Evolutionary conservation across 2,329 filamentous ascomycete genomes (phyloP).

Genomic region (Drechslerella coelobrocha): DNA sequence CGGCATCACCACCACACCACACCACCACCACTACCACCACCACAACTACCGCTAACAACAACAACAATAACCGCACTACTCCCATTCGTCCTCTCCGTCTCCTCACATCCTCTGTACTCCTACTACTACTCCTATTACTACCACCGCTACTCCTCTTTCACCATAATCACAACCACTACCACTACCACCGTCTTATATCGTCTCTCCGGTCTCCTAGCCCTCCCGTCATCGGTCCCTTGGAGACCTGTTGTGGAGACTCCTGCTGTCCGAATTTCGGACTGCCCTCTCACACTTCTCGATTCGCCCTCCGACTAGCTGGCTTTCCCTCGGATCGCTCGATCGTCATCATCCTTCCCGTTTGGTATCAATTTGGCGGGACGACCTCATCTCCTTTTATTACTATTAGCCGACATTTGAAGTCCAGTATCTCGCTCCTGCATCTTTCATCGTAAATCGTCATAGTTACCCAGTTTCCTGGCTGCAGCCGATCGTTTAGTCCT

Average conservation of each 20-base stretch:
- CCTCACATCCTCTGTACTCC: too few species aligned
- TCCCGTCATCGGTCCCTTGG: neutral
- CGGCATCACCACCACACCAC: slow-evolving; percentile 20
- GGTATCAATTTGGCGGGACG: slow-evolving; percentile 6
- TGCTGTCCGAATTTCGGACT: too few species aligned
- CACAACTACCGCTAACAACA: slow-evolving; percentile 7
- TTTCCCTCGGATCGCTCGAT: slow-evolving; percentile 11
- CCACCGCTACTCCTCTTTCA: neutral
- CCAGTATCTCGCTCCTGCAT: slow-evolving; percentile 18
- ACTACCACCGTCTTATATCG: slow-evolving; percentile 4
- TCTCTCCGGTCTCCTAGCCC: neutral
- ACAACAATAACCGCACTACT: too few species aligned
- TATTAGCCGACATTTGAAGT: slow-evolving; percentile 19
- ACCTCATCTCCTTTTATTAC: slow-evolving; percentile 1
- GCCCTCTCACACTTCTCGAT: too few species aligned
- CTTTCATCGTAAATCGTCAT: slow-evolving; percentile 25
- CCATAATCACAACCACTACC: neutral
- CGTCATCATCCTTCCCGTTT: slow-evolving; percentile 21
- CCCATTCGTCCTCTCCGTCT: too few species aligned
- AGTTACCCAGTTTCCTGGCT: slow-evolving; percentile 1
- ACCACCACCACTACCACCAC: slow-evolving; percentile 1
- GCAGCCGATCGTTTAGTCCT: slow-evolving; percentile 3
- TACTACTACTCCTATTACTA: too few species aligned
- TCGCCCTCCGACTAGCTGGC: slow-evolving; percentile 8
- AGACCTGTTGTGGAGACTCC: too few species aligned